phyloP scores from a whole-genome alignment of 345 rosid species.

The Lenwebbia sp. region DNA sequence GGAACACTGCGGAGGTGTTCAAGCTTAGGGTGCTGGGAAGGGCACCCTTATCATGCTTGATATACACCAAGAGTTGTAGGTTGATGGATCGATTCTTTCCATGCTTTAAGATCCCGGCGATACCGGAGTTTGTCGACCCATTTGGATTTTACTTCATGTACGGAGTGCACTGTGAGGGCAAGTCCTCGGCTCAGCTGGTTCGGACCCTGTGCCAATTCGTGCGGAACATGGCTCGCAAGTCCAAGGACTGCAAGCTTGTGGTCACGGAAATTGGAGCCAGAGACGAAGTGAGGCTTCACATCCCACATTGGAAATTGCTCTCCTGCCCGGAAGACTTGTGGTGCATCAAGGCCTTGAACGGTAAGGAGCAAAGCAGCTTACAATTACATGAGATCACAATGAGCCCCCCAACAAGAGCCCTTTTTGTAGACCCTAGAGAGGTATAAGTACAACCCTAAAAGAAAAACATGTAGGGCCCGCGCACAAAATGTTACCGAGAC shows the following conservation, averaged over 20 bases:
- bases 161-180: slow-evolving; percentile 57
- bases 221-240: slow-evolving; percentile 52
- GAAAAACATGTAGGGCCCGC: not conserved
- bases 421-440: slow-evolving; percentile 91
- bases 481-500: not conserved
- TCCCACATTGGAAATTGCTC: slow-evolving; percentile 67
- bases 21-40: slow-evolving; percentile 40
- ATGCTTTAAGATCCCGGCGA: slow-evolving; percentile 32
- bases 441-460: slow-evolving; percentile 16
- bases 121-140: slow-evolving; percentile 49
- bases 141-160: slow-evolving; percentile 79
- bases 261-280: slow-evolving; percentile 54
- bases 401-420: slow-evolving; percentile 19
- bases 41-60: slow-evolving; percentile 42
- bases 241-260: slow-evolving; percentile 37
- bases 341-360: slow-evolving; percentile 66
- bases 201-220: slow-evolving; percentile 41
- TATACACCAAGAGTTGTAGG: slow-evolving; percentile 37
- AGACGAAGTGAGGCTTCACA: slow-evolving; percentile 23
- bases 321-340: slow-evolving; percentile 78
- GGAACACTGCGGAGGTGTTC: slow-evolving; percentile 69
- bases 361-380: slow-evolving; percentile 10
- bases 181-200: slow-evolving; percentile 40
- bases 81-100: slow-evolving; percentile 32
- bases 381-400: slow-evolving; percentile 10